Evolutionary conservation across 192 early-diverging fungal species (phyloP).

Genomic region (Coemansia sp.): DNA sequence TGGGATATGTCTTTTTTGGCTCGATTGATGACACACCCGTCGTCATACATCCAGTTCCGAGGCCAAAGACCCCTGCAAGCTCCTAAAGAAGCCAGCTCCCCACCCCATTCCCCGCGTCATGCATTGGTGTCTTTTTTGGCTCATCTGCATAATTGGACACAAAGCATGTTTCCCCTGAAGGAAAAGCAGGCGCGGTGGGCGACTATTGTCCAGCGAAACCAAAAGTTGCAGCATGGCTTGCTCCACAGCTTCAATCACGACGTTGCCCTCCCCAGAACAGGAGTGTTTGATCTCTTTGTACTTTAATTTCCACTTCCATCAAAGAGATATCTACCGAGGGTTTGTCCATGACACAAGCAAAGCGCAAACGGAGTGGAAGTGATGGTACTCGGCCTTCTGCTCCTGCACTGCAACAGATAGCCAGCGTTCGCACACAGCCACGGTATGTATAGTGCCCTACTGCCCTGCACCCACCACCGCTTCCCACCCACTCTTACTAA

Average conservation of each 20-base stretch:
- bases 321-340: not conserved
- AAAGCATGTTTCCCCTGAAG: not conserved
- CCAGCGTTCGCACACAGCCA: not conserved
- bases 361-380: not conserved
- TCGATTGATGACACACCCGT: not conserved
- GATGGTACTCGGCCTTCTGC: not conserved
- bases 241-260: not conserved
- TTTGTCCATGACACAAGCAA: not conserved
- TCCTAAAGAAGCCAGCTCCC: not conserved
- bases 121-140: not conserved
- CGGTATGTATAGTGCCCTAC: not conserved
- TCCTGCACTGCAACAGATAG: not conserved
- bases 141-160: not conserved
- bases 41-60: not conserved
- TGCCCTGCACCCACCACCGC: not conserved
- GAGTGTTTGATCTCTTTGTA: not conserved
- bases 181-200: not conserved
- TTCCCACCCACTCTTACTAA: not conserved
- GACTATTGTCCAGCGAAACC: not conserved
- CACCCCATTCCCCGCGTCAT: not conserved
- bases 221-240: conserved; percentile 2
- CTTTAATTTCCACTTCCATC: not conserved
- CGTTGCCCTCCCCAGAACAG: not conserved
- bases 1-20: not conserved
- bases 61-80: not conserved